Base-by-base conservation (phyloP, 2,329 filamentous ascomycete species). In the Alternaria atra region DNA sequence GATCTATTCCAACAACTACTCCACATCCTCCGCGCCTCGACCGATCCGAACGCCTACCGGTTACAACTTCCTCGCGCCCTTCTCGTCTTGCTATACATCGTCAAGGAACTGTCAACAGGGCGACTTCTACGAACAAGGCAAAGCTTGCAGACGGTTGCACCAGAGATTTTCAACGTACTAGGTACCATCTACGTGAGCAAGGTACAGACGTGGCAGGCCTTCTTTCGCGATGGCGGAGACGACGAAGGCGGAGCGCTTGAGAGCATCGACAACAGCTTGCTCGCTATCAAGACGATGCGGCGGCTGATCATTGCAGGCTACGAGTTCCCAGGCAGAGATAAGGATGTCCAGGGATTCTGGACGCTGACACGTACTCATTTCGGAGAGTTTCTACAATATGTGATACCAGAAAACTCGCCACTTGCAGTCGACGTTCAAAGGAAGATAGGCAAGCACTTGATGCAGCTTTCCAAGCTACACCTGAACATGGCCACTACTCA, bases 401-500 rank as follows among this genome's bases (percentile, higher is more conserved):
- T 90, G 52, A 84, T 84, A 66, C 82, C 85, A 42, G 84, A 87
- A 51, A 84, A 84, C n/a, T 80, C 82, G 6, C 77, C 86, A 3
- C 79, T 89, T 37, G 71, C 58, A 27, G 8, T 70, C 6, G 75
- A 80, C 4, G 85, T 88, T 25, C 86, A 87, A 60, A 86, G 85
- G 35, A 74, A 90, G 25, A 82, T 97, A n/a, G 91, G 91, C 66
- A 96, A 93, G 74, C 94, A 97, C 74, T 83, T 97, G 2, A 81
- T 97, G 42, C 94, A 98, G 74, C 90, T 98, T 51, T 90, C 94
- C 4, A 99, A 98, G 79, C 83, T 99, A 3, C 95, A 98, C 75
- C 85, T 96, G 39, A 90, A 93, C 57, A 94, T 98, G 90, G 89
- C 92, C 1, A 87, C 88, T 51, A 81, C 84, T 5, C 93, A 97